Evolutionary conservation across 2,329 filamentous ascomycete genomes (phyloP).

Genomic region (Knoxdaviesia proteae): DNA sequence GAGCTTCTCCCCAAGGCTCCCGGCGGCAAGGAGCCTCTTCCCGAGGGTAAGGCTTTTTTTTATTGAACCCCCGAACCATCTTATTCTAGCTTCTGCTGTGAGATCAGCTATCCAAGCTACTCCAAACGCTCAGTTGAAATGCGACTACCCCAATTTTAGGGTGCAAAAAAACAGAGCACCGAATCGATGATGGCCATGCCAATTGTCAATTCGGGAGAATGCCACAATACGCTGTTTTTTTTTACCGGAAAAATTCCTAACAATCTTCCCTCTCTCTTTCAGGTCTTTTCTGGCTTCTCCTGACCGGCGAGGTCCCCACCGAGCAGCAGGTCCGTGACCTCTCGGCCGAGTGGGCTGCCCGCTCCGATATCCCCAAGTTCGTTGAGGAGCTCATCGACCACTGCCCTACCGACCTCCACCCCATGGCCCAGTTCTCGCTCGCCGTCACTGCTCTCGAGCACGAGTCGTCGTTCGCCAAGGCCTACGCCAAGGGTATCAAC

Average conservation of each 20-base stretch:
- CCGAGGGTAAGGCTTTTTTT: conserved; percentile 44
- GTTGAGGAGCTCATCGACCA: conserved; percentile 99
- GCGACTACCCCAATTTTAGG: too few relatives aligned
- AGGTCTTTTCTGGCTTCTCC: conserved; percentile 98
- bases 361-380: conserved; percentile 92
- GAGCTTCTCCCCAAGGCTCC: conserved; percentile 90
- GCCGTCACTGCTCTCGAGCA: conserved; percentile 97
- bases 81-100: not conserved
- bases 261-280: not conserved
- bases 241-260: not conserved
- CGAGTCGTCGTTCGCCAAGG: conserved; percentile 93
- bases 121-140: not conserved
- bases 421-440: conserved; percentile 98
- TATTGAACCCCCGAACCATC: not conserved
- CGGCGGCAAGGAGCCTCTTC: conserved; percentile 88
- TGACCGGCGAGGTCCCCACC: conserved; percentile 91
- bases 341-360: conserved; percentile 96
- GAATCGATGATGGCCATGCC: too few relatives aligned
- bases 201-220: too few relatives aligned
- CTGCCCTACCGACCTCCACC: conserved; percentile 96
- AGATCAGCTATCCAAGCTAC: conserved; percentile 5
- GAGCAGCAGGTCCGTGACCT: conserved; percentile 98
- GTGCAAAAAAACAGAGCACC: too few relatives aligned
- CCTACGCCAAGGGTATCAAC: conserved; percentile 96
- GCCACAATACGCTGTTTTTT: too few relatives aligned